Percentiles rank a stretch among this genome's conserved stretches.
These are phyloP conservation scores for Didymosphaeria variabile DNA, from an alignment of 2,329 filamentous ascomycete species.

Conservation along the genomic window DNA sequence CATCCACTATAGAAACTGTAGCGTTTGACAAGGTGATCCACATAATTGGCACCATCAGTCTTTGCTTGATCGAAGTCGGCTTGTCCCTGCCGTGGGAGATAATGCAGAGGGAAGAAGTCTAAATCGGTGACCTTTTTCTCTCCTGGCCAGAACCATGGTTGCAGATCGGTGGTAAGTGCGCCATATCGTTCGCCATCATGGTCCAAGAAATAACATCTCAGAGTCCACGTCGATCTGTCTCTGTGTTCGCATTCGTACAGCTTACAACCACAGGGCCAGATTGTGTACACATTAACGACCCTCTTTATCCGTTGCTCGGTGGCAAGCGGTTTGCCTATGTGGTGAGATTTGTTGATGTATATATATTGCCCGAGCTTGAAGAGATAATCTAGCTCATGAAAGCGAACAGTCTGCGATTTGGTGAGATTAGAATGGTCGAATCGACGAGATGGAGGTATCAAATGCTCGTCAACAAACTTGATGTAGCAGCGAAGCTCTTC, in stretches of 20 bases:
- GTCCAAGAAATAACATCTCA: not conserved
- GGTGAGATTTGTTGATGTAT: not conserved
- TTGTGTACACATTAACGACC: not conserved
- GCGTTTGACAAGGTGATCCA: constrained; percentile 1
- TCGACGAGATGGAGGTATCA: not conserved
- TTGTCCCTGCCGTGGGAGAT: not conserved
- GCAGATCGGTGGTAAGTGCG: not conserved
- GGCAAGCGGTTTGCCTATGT: not conserved
- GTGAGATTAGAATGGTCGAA: not conserved
- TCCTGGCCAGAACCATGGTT: not conserved
- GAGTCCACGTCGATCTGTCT: not conserved
- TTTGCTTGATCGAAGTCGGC: not conserved
- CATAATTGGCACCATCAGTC: constrained; percentile 7
- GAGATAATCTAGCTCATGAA: not conserved
- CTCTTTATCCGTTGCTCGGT: not conserved
- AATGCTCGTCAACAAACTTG: not conserved
- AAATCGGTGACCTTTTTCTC: not conserved
- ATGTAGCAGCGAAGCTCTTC: constrained; percentile 1
- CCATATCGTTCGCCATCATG: not conserved
- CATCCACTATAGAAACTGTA: constrained; percentile 12
- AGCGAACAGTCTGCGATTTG: not conserved
- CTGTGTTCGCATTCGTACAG: not conserved
- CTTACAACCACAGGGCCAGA: not conserved
- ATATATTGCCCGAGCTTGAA: not conserved
- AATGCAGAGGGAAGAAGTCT: not conserved